Evolutionary conservation across 2,329 filamentous ascomycete species (phyloP).

Genomic region (Aspergillus nomiae): DNA sequence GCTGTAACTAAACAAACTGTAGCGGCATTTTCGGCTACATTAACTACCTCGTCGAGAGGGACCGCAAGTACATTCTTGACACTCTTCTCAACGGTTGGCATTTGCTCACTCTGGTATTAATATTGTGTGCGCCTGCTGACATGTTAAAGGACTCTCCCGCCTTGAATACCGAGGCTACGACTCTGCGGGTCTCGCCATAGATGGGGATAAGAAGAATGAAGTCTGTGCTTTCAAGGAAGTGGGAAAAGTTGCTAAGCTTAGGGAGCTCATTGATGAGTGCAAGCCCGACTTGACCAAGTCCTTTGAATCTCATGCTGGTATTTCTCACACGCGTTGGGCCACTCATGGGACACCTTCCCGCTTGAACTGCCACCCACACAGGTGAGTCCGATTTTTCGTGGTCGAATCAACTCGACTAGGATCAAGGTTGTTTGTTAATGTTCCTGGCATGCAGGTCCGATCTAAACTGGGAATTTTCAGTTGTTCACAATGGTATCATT

Average conservation of each 20-base stretch:
- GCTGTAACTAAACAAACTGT: slow-evolving; percentile 16
- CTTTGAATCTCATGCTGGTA: slow-evolving; percentile 97
- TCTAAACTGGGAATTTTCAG: slow-evolving; percentile 89
- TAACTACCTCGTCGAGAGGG: slow-evolving; percentile 99
- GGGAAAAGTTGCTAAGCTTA: slow-evolving; percentile 96
- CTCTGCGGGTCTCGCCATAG: slow-evolving; percentile 91
- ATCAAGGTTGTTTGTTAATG: neutral
- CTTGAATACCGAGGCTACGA: slow-evolving; percentile 99
- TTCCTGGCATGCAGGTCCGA: slow-evolving; percentile 68
- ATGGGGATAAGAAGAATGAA: slow-evolving; percentile 98
- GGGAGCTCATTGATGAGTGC: slow-evolving; percentile 82
- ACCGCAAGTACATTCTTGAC: slow-evolving; percentile 92
- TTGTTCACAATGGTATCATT: slow-evolving; percentile 99
- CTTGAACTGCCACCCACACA: slow-evolving; percentile 96
- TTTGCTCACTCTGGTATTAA: neutral
- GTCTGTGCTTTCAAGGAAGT: slow-evolving; percentile 98
- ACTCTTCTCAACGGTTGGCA: slow-evolving; percentile 90
- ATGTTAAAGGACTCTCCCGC: slow-evolving; percentile 75
- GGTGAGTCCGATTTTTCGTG: slow-evolving; percentile 59
- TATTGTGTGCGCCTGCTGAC: neutral
- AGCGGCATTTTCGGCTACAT: slow-evolving; percentile 78
- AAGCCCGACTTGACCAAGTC: slow-evolving; percentile 85
- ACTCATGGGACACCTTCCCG: slow-evolving; percentile 94
- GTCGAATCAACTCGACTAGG: neutral
- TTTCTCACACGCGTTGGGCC: slow-evolving; percentile 98